Base-by-base conservation (phyloP, 495 filamentous ascomycete genomes). In the Bombardia bombarda region DNA sequence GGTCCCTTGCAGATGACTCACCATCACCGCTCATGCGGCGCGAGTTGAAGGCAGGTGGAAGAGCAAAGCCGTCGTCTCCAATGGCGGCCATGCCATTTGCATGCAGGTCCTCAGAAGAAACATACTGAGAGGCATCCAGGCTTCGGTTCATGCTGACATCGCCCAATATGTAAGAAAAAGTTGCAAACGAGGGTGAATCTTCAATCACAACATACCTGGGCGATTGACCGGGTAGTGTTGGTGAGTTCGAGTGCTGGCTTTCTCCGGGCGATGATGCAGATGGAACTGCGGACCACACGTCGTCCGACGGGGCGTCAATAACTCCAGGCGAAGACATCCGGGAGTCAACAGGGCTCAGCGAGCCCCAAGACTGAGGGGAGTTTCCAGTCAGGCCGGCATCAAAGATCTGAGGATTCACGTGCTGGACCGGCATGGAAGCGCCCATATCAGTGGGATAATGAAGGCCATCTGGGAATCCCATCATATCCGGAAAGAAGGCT, bases 1-100 rank as follows among this genome's bases (percentile, higher is more conserved):
- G 81, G 50, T 83, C 82, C 60, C 88, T 69, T 14, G 86, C 84
- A 65, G 79, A 81, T 64, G 79, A 81, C 58, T 82, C 70, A 53
- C 67, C 68, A 21, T 74, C 70, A 40, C 60, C 61, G 55, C 69
- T 72, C 47, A 63, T 50, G 38, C 68, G 68, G 50, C 70, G 70
- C 20, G 61, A 49, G 47, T 37, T 47, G 50, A 63, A 69, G 30
- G 68, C 53, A 39, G 66, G 56, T 30, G 67, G 67, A 12, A 72
- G 60, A 16, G 65, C 45, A 43, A 69, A 71, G 37, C 58, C 57
- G 43, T 72, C 69, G 38, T 69, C 65, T 26, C 54, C 55, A 47
- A 69, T 48, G 32, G 53, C 32, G 37, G 56, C 48, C 24, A 63
- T 49, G 23, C 60, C 38, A 37, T 58, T 62, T 49, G 61, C 61